A percentile compares a stretch with the other conserved stretches of the same genome.
Evolutionary conservation across 140 eudicot species (phyloP).

Genomic region (Ambrosia hybrid): DNA sequence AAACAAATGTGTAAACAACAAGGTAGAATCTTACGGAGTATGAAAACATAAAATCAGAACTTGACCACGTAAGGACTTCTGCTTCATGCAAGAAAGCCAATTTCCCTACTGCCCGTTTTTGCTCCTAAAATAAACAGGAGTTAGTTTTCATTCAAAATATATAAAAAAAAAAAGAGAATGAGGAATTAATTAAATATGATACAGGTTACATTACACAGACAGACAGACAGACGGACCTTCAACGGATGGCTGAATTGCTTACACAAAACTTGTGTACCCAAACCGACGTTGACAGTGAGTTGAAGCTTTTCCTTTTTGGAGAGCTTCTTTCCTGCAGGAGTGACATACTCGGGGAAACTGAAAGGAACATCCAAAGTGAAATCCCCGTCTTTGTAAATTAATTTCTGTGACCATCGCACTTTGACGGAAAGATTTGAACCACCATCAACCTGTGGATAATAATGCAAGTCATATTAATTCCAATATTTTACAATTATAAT

Average conservation of each 20-base stretch:
- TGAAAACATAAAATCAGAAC: constrained; percentile 53
- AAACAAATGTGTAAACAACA: background rate
- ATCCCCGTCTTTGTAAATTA: constrained; percentile 55
- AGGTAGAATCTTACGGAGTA: constrained; percentile 58
- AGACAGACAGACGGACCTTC: no score
- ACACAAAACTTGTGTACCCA: constrained; percentile 58
- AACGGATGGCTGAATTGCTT: constrained; percentile 66
- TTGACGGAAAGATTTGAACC: constrained; percentile 72
- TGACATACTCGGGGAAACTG: constrained; percentile 81
- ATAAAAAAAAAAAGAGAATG: no score
- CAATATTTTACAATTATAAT: no score
- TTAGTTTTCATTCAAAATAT: background rate
- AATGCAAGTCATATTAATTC: constrained; percentile 20
- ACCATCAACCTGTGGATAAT: constrained; percentile 62
- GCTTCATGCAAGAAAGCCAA: constrained; percentile 66
- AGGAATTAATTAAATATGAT: background rate
- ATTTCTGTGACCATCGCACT: constrained; percentile 78
- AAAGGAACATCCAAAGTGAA: constrained; percentile 70
- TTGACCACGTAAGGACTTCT: constrained; percentile 89
- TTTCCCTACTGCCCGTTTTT: constrained; percentile 59
- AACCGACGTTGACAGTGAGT: constrained; percentile 57
- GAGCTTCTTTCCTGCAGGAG: constrained; percentile 63
- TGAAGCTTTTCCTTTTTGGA: constrained; percentile 59
- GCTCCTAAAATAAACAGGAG: constrained; percentile 47
- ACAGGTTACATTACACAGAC: background rate